Conservation (phyloP, 345 rosid species). For the Kandelia obovata region DNA sequence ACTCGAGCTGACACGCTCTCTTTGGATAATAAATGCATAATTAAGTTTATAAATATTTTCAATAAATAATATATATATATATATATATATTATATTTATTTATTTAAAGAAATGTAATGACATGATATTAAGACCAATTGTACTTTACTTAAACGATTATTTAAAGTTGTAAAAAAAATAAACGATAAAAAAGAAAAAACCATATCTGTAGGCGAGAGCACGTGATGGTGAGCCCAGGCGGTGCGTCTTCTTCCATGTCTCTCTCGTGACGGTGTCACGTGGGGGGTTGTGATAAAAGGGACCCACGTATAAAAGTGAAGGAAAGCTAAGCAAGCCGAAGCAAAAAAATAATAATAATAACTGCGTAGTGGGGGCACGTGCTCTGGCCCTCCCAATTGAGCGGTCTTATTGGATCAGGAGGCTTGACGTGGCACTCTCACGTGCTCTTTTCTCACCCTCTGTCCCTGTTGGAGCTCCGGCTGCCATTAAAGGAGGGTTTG, state of each 20-base stretch:
- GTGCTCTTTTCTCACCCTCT: conserved; percentile 12
- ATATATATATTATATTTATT: too few relatives aligned
- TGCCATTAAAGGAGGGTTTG: conserved; percentile 5
- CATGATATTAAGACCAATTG: too few relatives aligned
- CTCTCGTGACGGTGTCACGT: conserved; percentile 47
- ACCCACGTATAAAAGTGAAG: conserved; percentile 5
- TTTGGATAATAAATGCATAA: too few relatives aligned
- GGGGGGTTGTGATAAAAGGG: conserved; percentile 13
- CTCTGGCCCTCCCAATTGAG: conserved; percentile 18
- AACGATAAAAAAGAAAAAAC: neutral
- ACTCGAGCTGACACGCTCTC: too few relatives aligned
- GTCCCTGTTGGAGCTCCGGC: neutral
- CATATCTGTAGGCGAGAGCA: conserved; percentile 27
- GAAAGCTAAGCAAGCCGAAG: neutral
- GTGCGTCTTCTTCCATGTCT: conserved; percentile 13
- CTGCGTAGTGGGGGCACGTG: conserved; percentile 41
- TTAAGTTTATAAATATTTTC: too few relatives aligned
- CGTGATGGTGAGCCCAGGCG: conserved; percentile 31
- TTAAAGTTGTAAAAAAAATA: too few relatives aligned
- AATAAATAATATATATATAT: too few relatives aligned
- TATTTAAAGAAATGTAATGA: too few relatives aligned
- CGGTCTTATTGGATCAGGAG: conserved; percentile 19
- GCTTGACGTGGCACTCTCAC: conserved; percentile 22
- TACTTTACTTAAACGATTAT: neutral
- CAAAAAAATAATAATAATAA: neutral